Percentiles rank a stretch among this genome's conserved stretches.
phyloP scores from a whole-genome alignment of 176 grass and related monocot species.

The Oryza glaberrima region DNA sequence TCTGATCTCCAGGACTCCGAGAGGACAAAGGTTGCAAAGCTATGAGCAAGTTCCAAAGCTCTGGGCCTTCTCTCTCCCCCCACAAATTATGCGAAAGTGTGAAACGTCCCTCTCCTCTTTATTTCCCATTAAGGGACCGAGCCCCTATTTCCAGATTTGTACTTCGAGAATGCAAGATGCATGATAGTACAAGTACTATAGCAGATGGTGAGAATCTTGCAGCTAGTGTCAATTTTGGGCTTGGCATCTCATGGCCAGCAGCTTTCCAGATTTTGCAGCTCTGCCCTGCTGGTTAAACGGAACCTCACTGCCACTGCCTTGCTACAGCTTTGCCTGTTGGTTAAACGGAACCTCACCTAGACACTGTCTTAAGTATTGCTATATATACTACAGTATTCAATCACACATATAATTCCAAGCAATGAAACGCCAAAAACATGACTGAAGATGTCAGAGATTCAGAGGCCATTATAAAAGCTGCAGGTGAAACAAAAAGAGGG shows the following conservation, averaged over 20 bases:
- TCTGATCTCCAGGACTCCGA: conserved; percentile 14
- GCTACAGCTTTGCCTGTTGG: not conserved
- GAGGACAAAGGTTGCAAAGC: conserved; percentile 37
- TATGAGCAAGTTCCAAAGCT: conserved; percentile 52
- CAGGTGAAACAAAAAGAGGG: conserved; percentile 40
- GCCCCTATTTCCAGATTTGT: conserved; percentile 55
- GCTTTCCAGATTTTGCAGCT: conserved; percentile 41
- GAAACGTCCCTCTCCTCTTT: conserved; percentile 18
- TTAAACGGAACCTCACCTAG: not conserved
- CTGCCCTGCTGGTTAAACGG: too few relatives aligned
- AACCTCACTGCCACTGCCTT: conserved; percentile 4
- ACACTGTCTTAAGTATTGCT: conserved; percentile 14
- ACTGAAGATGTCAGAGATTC: not conserved
- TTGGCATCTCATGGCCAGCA: conserved; percentile 56
- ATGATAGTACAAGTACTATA: not conserved
- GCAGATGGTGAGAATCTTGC: conserved; percentile 44
- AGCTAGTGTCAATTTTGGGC: conserved; percentile 37
- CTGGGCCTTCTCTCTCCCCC: conserved; percentile 14
- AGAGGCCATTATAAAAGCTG: conserved; percentile 43
- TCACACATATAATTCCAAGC: conserved; percentile 22
- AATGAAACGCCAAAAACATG: conserved; percentile 6
- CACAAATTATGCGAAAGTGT: conserved; percentile 55
- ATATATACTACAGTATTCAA: conserved; percentile 31
- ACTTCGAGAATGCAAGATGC: conserved; percentile 49
- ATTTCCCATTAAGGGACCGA: conserved; percentile 43